Percentiles rank a stretch among this genome's conserved stretches.
Evolutionary conservation across 495 filamentous ascomycete genomes (phyloP).

Genomic region (Jackrogersella minutella): DNA sequence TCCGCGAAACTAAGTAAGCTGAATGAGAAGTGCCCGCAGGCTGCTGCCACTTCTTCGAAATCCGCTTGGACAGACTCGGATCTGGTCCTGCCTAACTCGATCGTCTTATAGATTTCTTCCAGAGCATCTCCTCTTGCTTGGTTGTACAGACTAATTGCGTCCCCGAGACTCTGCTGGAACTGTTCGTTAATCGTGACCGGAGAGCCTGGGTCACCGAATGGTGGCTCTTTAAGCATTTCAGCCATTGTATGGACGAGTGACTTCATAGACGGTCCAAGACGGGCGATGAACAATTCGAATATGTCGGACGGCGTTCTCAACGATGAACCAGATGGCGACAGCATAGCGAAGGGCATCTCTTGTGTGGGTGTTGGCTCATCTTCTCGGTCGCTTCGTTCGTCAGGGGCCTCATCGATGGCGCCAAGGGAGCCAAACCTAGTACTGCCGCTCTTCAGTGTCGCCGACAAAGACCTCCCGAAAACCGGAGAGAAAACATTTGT

Average conservation of each 20-base stretch:
- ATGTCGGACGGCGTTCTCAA: conserved; percentile 74
- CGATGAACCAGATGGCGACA: conserved; percentile 37
- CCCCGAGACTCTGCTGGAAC: conserved; percentile 77
- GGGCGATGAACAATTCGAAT: conserved; percentile 84
- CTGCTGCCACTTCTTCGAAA: conserved; percentile 94
- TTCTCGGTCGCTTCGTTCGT: conserved; percentile 64
- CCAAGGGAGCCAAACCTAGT: conserved; percentile 55
- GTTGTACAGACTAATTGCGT: conserved; percentile 81
- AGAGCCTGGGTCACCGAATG: conserved; percentile 74
- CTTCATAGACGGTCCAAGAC: conserved; percentile 94
- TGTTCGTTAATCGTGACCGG: conserved; percentile 76
- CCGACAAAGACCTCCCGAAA: conserved; percentile 45
- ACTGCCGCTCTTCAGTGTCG: conserved; percentile 42
- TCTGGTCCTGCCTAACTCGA: conserved; percentile 69
- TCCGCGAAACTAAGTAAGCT: conserved; percentile 88
- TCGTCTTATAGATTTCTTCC: conserved; percentile 76
- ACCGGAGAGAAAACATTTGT: conserved; percentile 45
- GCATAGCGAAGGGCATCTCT: conserved; percentile 18
- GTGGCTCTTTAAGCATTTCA: conserved; percentile 86
- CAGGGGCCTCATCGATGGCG: conserved; percentile 71
- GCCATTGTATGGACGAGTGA: conserved; percentile 89
- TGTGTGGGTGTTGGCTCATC: conserved; percentile 32
- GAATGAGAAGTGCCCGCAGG: conserved; percentile 94
- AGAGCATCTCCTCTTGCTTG: conserved; percentile 77
- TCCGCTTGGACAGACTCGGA: conserved; percentile 83